Base-by-base conservation (phyloP, 768 basidiomycete species). In the Leccinum olivaceopallidum region DNA sequence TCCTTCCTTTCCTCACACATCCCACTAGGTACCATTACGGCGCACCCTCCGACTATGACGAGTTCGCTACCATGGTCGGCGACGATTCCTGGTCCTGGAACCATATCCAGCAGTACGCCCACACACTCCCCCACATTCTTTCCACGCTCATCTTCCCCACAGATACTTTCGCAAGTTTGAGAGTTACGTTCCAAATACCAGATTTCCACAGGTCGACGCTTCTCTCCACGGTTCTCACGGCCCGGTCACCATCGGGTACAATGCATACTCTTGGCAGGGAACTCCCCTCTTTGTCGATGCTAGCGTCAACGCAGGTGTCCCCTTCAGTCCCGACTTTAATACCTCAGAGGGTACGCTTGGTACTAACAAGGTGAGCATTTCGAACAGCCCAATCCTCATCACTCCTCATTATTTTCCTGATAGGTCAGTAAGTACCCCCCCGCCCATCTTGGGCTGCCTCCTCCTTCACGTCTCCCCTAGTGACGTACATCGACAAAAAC, bases 101-200 rank as follows among this genome's bases (percentile, higher is more conserved):
- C 42, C 79, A 82, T 37, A 78, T 90, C 63, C 74, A 77, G 59
- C 68, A 73, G 88, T 84, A 63, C 42, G 75, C 58, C 32, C 8
- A 14, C 20, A n/a, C 42, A 18, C 4, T 3, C 9, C 5, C 13
- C 37, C 5, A 7, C 16, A n/a, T 47, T 26, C 24, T 47, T 56
- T 12, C 59, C 55, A 10, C 18, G 37, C 55, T 62, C 30, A 60
- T 37, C n/a, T 18, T 48, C 39, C 12, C 16, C 36, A 5, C 54
- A 89, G 88, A n/a, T 90, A 88, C 65, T 85, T 90, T 66, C 78
- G 69, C 37, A 90, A 88, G 69, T 88, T 90, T 49, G 88, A 91
- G 69, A 78, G 74, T 18, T 89, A 79, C 64, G 74, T 74, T 47
- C 82, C 83, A 4, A 77, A 85, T 61, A 72, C 80, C 1, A 67